phyloP scores from a whole-genome alignment of 2,329 filamentous ascomycete species.

The Sordariomycetes sp. region DNA sequence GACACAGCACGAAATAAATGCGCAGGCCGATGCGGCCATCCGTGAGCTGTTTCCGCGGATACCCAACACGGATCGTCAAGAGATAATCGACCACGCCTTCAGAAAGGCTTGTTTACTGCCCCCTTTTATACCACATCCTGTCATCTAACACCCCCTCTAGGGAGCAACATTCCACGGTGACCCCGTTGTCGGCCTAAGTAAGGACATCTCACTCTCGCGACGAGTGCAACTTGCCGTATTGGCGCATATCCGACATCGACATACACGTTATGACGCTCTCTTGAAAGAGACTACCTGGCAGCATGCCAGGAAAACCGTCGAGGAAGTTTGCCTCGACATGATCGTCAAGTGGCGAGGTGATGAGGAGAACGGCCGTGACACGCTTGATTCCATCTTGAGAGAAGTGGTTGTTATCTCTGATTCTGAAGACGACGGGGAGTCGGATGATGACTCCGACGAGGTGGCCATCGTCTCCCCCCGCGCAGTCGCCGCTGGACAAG shows the following conservation, averaged over 20 bases:
- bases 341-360: conserved; percentile 62
- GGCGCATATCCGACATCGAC: conserved; percentile 53
- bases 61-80: conserved; percentile 48
- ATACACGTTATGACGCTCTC: conserved; percentile 51
- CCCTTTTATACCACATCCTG: neutral
- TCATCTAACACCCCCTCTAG: conserved; percentile 16
- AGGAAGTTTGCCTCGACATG: conserved; percentile 46
- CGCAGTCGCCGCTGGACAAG: neutral
- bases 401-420: conserved; percentile 57
- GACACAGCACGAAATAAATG: conserved; percentile 45
- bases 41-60: conserved; percentile 53
- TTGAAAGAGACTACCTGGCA: conserved; percentile 43
- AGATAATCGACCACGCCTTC: conserved; percentile 50
- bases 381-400: conserved; percentile 52
- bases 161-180: conserved; percentile 36
- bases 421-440: conserved; percentile 32
- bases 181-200: conserved; percentile 42
- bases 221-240: conserved; percentile 52
- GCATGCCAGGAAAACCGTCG: conserved; percentile 47
- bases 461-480: neutral
- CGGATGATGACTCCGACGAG: conserved; percentile 7
- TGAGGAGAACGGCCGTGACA: conserved; percentile 54
- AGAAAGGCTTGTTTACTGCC: conserved; percentile 34
- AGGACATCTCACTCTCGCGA: conserved; percentile 41
- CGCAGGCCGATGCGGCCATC: conserved; percentile 47